These are phyloP conservation scores for Fraxinus albicans DNA, from an alignment of 305 asterid species.

Conservation along the genomic window DNA sequence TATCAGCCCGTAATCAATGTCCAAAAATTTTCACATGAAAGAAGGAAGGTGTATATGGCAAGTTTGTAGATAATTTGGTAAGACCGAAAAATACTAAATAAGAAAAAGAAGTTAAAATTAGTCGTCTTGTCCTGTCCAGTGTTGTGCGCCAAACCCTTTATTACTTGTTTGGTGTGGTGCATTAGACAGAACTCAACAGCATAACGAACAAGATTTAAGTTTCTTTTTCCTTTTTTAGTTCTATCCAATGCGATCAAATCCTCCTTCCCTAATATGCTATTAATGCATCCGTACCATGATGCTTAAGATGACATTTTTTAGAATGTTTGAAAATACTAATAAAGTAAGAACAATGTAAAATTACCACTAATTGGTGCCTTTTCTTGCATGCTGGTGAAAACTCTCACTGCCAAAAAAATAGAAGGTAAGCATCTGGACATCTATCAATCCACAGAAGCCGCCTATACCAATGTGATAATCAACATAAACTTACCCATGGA, in stretches of 20 bases:
- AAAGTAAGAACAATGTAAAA: conserved; percentile 6
- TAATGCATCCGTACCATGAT: not conserved
- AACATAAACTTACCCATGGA: conserved; percentile 70
- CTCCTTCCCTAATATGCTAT: not conserved
- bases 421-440: conserved; percentile 7
- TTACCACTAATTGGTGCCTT: conserved; percentile 95
- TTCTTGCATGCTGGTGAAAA: conserved; percentile 86
- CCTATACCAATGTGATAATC: not conserved
- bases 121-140: not conserved
- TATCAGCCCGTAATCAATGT: not conserved
- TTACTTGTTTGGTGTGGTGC: not conserved
- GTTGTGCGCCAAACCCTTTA: not conserved
- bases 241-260: not conserved
- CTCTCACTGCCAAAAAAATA: conserved; percentile 66
- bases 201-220: not conserved
- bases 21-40: not conserved
- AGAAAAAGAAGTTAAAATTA: not conserved
- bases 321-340: not conserved
- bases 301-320: not conserved
- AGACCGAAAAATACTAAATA: not conserved
- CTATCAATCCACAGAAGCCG: not conserved
- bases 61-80: not conserved
- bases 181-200: not conserved
- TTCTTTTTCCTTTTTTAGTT: not conserved
- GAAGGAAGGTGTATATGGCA: not conserved